These are phyloP conservation scores for Waitea zeae DNA, from an alignment of 1,284 basidiomycete genomes.

Conservation along the genomic window DNA sequence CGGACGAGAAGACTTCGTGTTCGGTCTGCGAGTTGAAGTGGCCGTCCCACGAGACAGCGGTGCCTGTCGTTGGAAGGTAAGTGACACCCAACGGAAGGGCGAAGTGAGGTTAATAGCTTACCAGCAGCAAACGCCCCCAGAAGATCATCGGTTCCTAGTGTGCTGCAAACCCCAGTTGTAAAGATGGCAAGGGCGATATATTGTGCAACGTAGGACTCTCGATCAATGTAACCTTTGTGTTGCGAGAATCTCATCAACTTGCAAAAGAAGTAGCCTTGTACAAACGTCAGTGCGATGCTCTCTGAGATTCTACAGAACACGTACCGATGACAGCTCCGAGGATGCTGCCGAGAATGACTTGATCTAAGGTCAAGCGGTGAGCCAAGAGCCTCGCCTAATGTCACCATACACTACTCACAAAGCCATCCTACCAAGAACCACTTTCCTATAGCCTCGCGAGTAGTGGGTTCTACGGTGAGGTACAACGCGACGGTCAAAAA, in stretches of 20 bases:
- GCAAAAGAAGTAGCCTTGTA: constrained; percentile 51
- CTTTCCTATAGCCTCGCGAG: constrained; percentile 45
- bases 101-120: constrained; percentile 6
- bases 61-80: constrained; percentile 29
- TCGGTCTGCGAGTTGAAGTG: constrained; percentile 79
- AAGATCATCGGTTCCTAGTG: constrained; percentile 75
- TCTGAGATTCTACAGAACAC: constrained; percentile 2
- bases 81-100: not conserved
- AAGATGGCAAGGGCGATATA: constrained; percentile 77
- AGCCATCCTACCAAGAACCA: constrained; percentile 77
- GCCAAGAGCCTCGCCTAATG: not conserved
- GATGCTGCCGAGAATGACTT: constrained; percentile 69
- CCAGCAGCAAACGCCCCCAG: constrained; percentile 89
- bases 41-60: constrained; percentile 89
- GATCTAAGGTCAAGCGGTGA: constrained; percentile 29
- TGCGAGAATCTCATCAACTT: constrained; percentile 75
- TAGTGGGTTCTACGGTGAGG: constrained; percentile 56
- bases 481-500: constrained; percentile 84
- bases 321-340: constrained; percentile 64
- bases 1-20: constrained; percentile 73
- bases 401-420: constrained; percentile 23
- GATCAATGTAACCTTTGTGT: constrained; percentile 63
- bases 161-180: constrained; percentile 61
- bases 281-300: constrained; percentile 1
- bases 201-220: constrained; percentile 83